These are phyloP conservation scores for Comarum palustre DNA, from an alignment of 306 rosid genomes.

Conservation along the genomic window DNA sequence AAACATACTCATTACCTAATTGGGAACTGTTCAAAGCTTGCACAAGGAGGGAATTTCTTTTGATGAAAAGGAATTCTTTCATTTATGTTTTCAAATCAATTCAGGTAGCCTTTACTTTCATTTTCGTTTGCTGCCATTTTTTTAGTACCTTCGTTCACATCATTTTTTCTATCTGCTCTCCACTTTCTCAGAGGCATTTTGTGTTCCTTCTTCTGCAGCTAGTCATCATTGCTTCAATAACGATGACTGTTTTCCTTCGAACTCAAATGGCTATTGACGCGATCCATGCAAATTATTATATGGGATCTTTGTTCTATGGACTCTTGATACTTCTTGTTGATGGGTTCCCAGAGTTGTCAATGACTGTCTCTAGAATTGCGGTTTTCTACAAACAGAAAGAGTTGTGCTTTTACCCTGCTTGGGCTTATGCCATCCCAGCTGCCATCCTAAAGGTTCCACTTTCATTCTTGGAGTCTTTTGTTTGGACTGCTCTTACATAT, in stretches of 20 bases:
- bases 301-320: conserved; percentile 68
- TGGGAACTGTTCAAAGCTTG: conserved; percentile 66
- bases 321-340: conserved; percentile 63
- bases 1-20: conserved; percentile 56
- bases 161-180: background rate
- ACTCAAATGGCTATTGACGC: conserved; percentile 48
- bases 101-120: conserved; percentile 43
- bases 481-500: conserved; percentile 41
- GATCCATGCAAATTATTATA: conserved; percentile 50
- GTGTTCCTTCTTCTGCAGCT: conserved; percentile 42
- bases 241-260: conserved; percentile 73
- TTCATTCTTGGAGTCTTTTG: conserved; percentile 33
- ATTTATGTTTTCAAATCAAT: conserved; percentile 64
- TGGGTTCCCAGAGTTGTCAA: conserved; percentile 72
- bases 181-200: background rate
- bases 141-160: background rate
- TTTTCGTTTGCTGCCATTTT: background rate
- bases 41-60: conserved; percentile 68
- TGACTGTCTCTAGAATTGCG: conserved; percentile 59
- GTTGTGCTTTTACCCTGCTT: conserved; percentile 42
- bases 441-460: conserved; percentile 37
- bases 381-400: conserved; percentile 35
- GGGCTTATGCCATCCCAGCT: conserved; percentile 44
- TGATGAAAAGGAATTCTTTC: conserved; percentile 69
- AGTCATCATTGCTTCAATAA: conserved; percentile 53